Percentiles rank a stretch among this genome's conserved stretches.
These are phyloP conservation scores for Polyplosphaeria fusca DNA, from an alignment of 495 filamentous ascomycete species.

Conservation along the genomic window DNA sequence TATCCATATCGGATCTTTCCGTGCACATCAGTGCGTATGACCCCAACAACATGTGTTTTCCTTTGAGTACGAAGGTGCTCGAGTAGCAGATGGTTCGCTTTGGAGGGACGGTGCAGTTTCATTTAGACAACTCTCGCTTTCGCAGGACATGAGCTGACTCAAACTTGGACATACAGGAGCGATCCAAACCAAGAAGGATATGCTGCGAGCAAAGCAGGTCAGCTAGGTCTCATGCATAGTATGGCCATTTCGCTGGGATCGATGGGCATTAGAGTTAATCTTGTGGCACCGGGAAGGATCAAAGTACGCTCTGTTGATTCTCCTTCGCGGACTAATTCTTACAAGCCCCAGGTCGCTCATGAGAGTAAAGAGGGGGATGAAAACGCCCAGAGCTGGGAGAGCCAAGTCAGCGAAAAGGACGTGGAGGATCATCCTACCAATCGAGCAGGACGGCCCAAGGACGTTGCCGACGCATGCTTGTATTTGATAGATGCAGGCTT, in stretches of 20 bases:
- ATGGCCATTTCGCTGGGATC: conserved; percentile 44
- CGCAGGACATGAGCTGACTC: too few relatives aligned
- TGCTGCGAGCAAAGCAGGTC: conserved; percentile 49
- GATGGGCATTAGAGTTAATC: conserved; percentile 38
- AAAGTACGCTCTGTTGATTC: too few relatives aligned
- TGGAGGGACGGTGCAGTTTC: too few relatives aligned
- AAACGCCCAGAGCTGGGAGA: conserved; percentile 24
- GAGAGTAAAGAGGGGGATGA: conserved; percentile 40
- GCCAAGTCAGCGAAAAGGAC: conserved; percentile 28
- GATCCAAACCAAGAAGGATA: conserved; percentile 45
- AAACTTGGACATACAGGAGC: too few relatives aligned
- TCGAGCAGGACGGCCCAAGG: conserved; percentile 30
- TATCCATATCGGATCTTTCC: conserved; percentile 38
- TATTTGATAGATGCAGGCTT: conserved; percentile 33
- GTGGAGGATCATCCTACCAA: conserved; percentile 31
- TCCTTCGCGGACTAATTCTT: too few relatives aligned
- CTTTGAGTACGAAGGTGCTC: too few relatives aligned
- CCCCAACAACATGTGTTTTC: too few relatives aligned
- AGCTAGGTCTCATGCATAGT: conserved; percentile 48
- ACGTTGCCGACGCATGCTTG: conserved; percentile 30
- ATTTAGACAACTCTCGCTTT: too few relatives aligned
- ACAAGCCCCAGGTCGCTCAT: too few relatives aligned
- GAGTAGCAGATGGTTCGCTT: too few relatives aligned
- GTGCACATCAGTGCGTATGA: conserved; percentile 37
- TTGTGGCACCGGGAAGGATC: conserved; percentile 39